phyloP scores from a whole-genome alignment of 2,329 filamentous ascomycete species.

The Aaosphaeria arxii region DNA sequence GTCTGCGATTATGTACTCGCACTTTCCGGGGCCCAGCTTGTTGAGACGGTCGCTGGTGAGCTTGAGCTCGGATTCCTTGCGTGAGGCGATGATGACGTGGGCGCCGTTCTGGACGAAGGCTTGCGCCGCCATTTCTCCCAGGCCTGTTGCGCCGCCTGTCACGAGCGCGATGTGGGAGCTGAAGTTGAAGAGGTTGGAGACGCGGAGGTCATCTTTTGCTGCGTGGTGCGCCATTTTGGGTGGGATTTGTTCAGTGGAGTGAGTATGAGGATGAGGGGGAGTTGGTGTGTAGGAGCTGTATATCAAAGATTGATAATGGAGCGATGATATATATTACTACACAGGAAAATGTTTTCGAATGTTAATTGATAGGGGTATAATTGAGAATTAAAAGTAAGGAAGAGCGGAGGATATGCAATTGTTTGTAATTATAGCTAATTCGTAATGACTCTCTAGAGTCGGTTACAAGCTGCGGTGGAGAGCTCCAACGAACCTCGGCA shows the following conservation, averaged over 20 bases:
- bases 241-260: conserved; percentile 1
- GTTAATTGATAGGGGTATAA: no score
- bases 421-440: no score
- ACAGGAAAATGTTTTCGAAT: no score
- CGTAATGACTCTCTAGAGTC: no score
- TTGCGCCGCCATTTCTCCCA: conserved; percentile 56
- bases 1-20: conserved; percentile 50
- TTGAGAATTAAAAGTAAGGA: no score
- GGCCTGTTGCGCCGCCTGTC: conserved; percentile 51
- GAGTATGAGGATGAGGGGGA: not conserved
- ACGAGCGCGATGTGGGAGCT: conserved; percentile 45
- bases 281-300: not conserved
- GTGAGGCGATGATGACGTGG: conserved; percentile 53
- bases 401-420: no score
- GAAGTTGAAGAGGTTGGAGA: conserved; percentile 35
- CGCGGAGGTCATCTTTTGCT: conserved; percentile 30
- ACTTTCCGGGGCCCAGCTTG: conserved; percentile 50
- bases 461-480: no score
- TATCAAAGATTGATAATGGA: no score
- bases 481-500: no score
- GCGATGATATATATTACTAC: no score
- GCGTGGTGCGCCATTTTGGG: conserved; percentile 28
- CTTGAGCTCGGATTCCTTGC: conserved; percentile 51
- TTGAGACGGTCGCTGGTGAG: conserved; percentile 48
- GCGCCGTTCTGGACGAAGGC: conserved; percentile 53